Conservation (phyloP, 1,139 yeast species). For the Saccharomycopsis hybrid region DNA sequence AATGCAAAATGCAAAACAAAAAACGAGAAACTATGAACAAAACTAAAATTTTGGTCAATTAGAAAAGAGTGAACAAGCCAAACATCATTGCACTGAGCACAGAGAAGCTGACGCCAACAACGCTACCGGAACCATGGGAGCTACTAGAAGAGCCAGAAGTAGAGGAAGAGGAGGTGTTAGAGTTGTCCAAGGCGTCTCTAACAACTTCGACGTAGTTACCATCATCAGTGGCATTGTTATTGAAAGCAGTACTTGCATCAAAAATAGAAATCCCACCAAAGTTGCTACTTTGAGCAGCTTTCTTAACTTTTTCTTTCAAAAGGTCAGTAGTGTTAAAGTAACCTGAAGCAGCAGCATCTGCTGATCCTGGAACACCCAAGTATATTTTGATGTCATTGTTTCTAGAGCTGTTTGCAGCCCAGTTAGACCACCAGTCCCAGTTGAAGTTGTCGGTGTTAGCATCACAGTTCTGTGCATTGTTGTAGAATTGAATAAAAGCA, state of each 20-base stretch:
- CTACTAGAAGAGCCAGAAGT: background rate
- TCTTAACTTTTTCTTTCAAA: conserved; percentile 29
- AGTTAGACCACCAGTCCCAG: conserved; percentile 78
- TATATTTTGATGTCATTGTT: conserved; percentile 58
- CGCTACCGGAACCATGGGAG: background rate
- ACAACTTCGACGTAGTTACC: conserved; percentile 10
- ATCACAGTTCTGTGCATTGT: conserved; percentile 69
- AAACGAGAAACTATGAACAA: too few relatives aligned
- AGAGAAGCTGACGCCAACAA: background rate
- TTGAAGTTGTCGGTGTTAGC: conserved; percentile 46
- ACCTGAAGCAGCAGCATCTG: conserved; percentile 63
- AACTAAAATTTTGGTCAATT: background rate
- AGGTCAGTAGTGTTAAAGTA: conserved; percentile 43
- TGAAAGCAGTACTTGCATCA: conserved; percentile 59
- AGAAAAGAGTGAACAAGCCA: background rate
- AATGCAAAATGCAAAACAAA: too few relatives aligned
- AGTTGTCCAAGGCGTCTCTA: conserved; percentile 4
- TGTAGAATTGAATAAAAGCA: conserved; percentile 89
- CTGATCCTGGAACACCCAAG: conserved; percentile 70
- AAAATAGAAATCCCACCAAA: conserved; percentile 88
- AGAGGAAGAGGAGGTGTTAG: background rate
- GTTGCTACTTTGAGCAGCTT: conserved; percentile 33
- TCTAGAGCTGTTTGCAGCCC: conserved; percentile 53
- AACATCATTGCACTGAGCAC: background rate
- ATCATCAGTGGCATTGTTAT: conserved; percentile 5